Evolutionary conservation across 768 basidiomycete genomes (phyloP), one percentile per base, ranked within the genome.

Genomic region (Rhodosporidiobolus sp.): DNA sequence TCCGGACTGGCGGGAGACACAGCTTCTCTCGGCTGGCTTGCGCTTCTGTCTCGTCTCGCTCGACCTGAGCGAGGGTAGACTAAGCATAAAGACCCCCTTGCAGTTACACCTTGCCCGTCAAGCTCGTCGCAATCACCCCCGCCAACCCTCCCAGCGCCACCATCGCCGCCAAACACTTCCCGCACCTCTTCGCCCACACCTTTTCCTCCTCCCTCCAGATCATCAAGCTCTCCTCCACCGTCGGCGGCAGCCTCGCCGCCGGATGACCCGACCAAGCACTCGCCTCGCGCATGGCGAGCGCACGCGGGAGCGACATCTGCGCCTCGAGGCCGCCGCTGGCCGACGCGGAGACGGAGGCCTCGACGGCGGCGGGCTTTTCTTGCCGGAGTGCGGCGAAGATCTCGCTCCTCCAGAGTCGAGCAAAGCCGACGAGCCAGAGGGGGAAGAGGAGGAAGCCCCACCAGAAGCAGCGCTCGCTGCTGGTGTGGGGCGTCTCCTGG

Each of bases 151-250:
- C 56, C 17, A 64, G 1, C 1, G 45, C 32, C 1, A 24, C 14
- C 12, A 59, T 2, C 30, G 17, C 66, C 1, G 38, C 50, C 1
- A 60, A 12, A 9, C 26, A 30, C 61, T 56, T 67, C 6, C 14
- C 30, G 30, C 71, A 72, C 50, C 71, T 34, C 63, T 53, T 35
- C 28, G 60, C 65, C 71, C 71, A 72, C 12, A 72, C 6, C 32
- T 4, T 12, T 48, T 72, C 71, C 28, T 72, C 66, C 46, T 64
- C 52, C 35, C 71, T 57, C 71, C 71, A 72, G 38, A 20, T 2
- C 35, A 7, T 32, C 32, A 60, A 11, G 26, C 49, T 35, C 50
- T 72, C 66, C n/a, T 53, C 28, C 12, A 63, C 60, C 28, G 48
- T 19, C 45, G 22, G 8, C 35, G 26, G 17, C 20, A 6, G n/a